Evolutionary conservation across 75 land plant species (phyloP).

Genomic region (Azolla pinnata): DNA sequence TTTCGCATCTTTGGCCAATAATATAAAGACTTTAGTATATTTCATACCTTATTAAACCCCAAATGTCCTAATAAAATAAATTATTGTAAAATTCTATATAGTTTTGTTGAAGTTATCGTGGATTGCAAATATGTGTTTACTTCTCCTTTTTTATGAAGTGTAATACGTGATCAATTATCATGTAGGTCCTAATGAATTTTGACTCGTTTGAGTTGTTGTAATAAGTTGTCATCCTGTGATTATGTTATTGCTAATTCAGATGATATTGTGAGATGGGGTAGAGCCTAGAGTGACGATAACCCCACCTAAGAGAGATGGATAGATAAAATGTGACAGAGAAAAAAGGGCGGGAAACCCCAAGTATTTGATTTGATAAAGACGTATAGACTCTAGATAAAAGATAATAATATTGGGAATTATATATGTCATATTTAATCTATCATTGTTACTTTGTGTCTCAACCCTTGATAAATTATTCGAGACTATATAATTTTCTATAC

Average conservation of each 20-base stretch:
- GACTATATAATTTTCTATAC: too few relatives aligned
- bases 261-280: not conserved
- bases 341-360: too few relatives aligned
- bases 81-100: not conserved
- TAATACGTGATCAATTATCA: not conserved
- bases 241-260: not conserved
- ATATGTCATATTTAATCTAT: too few relatives aligned
- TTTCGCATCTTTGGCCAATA: slow-evolving; percentile 7
- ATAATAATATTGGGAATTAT: too few relatives aligned
- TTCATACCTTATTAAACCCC: not conserved
- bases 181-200: not conserved
- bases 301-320: too few relatives aligned
- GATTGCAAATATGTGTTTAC: not conserved
- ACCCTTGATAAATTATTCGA: too few relatives aligned
- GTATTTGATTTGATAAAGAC: too few relatives aligned
- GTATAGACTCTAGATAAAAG: too few relatives aligned
- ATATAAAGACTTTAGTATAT: not conserved
- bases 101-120: not conserved
- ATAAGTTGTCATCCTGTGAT: too few relatives aligned
- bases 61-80: not conserved
- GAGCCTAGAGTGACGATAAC: too few relatives aligned
- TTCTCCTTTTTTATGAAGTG: not conserved
- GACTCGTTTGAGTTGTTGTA: not conserved
- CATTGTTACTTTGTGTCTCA: too few relatives aligned
- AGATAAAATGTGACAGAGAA: too few relatives aligned